Evolutionary conservation across 2,329 filamentous ascomycete genomes (phyloP).

Genomic region (Plenodomus biglobosus): DNA sequence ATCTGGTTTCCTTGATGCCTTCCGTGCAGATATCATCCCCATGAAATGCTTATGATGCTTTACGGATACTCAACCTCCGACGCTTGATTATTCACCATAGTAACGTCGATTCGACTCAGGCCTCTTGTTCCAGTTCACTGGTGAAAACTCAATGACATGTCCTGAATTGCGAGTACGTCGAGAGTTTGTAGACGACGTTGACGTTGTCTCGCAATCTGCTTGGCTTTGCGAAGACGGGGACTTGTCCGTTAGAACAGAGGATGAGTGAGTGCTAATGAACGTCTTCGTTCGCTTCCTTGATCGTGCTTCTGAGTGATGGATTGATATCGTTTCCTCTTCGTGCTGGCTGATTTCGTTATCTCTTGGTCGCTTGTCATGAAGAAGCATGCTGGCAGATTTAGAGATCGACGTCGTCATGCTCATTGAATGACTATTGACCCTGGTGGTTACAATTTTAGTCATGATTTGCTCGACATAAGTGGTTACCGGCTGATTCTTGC

Average conservation of each 20-base stretch:
- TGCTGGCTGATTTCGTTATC: background rate
- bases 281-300: background rate
- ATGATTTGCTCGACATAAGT: background rate
- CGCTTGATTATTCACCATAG: background rate
- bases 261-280: background rate
- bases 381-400: background rate
- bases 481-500: too few species aligned
- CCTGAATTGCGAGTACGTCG: slow-evolving; percentile 21
- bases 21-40: too few species aligned
- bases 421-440: background rate
- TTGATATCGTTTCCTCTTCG: background rate
- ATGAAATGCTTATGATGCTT: too few species aligned
- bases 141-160: slow-evolving; percentile 11
- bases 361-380: background rate
- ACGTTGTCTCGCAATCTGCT: background rate
- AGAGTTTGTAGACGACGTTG: background rate
- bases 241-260: background rate
- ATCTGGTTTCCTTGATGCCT: too few species aligned
- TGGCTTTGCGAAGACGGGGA: background rate
- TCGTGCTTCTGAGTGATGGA: background rate
- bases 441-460: background rate
- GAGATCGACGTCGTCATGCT: background rate
- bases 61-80: too few species aligned
- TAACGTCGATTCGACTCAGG: slow-evolving; percentile 4
- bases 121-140: slow-evolving; percentile 16